These are phyloP conservation scores for Vanrija pseudolonga DNA, from an alignment of 1,284 basidiomycete genomes.

Conservation along the genomic window DNA sequence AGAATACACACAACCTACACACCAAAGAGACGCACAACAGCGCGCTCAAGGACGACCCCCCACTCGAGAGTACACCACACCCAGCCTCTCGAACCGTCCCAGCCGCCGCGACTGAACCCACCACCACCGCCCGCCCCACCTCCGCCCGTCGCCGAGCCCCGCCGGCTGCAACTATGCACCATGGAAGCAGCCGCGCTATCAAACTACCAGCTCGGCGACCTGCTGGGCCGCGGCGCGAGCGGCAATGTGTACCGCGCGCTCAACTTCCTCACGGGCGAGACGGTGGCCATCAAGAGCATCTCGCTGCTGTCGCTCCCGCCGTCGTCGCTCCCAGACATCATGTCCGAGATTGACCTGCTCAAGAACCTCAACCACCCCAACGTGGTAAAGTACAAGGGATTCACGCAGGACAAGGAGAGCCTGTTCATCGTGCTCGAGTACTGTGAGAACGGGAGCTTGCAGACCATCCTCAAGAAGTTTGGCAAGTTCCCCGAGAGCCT, in stretches of 20 bases:
- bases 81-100: not conserved
- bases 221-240: constrained; percentile 88
- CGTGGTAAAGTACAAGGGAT: constrained; percentile 97
- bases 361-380: constrained; percentile 92
- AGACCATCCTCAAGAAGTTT: constrained; percentile 92
- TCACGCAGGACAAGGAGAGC: constrained; percentile 88
- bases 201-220: constrained; percentile 85
- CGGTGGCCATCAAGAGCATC: constrained; percentile 92
- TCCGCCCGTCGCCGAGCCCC: too few relatives aligned
- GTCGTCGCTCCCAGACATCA: constrained; percentile 89
- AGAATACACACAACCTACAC: too few relatives aligned
- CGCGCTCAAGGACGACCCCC: not conserved
- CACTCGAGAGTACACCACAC: not conserved
- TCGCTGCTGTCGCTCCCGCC: constrained; percentile 89
- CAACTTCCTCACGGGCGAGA: constrained; percentile 95
- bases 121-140: too few relatives aligned
- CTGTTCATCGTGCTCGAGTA: constrained; percentile 95
- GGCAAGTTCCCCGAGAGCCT: constrained; percentile 97
- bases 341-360: constrained; percentile 92
- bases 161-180: constrained; percentile 6
- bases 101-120: not conserved
- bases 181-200: constrained; percentile 28
- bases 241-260: constrained; percentile 91
- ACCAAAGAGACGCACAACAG: not conserved
- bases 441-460: constrained; percentile 95